These are phyloP conservation scores for Cinchona pubescens DNA, from an alignment of 257 asterid genomes.

Conservation along the genomic window DNA sequence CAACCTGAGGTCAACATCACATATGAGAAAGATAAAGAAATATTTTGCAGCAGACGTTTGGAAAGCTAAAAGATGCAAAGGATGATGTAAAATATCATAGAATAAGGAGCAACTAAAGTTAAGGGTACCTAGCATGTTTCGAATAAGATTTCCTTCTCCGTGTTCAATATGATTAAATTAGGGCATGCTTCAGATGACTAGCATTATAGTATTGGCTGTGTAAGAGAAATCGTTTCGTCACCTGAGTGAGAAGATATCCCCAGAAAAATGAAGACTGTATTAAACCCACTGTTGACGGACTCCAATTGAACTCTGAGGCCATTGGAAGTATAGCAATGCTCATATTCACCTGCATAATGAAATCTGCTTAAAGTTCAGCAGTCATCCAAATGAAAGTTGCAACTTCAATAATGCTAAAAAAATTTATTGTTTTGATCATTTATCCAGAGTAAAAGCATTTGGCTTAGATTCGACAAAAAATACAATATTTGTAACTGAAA, in stretches of 20 bases:
- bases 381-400: conserved; percentile 18
- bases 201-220: background rate
- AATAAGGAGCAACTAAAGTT: background rate
- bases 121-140: background rate
- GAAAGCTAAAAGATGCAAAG: conserved; percentile 1
- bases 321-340: conserved; percentile 95
- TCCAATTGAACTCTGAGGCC: conserved; percentile 78
- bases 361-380: conserved; percentile 26
- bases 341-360: conserved; percentile 75
- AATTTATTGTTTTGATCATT: background rate
- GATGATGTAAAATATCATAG: background rate
- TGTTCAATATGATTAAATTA: conserved; percentile 3
- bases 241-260: conserved; percentile 98
- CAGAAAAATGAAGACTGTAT: conserved; percentile 89
- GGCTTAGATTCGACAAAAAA: background rate
- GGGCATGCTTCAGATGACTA: conserved; percentile 9
- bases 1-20: conserved; percentile 51
- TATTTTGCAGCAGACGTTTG: background rate
- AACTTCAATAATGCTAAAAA: background rate
- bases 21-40: conserved; percentile 15
- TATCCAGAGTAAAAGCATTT: background rate
- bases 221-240: conserved; percentile 18
- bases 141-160: background rate
- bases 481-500: no score
- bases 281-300: conserved; percentile 80